Conservation (phyloP, 1,284 basidiomycete species). For the Earliella scabrosa region DNA sequence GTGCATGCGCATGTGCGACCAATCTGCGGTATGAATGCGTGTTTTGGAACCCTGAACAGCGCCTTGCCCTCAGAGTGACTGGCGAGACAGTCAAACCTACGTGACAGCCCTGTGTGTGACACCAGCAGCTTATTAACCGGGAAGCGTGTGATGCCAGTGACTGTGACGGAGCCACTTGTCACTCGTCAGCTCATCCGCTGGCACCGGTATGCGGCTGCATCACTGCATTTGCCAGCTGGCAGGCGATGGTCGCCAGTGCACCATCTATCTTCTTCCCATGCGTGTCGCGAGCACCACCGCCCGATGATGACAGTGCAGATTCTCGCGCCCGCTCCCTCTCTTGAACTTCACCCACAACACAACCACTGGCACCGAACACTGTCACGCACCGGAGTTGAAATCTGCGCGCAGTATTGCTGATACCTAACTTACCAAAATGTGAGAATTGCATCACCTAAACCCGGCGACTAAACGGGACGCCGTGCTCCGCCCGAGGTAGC, state of each 20-base stretch:
- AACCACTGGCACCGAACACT: neutral
- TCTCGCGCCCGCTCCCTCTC: too few species aligned
- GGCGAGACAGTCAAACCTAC: constrained; percentile 5
- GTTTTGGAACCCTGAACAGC: too few species aligned
- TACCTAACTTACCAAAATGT: constrained; percentile 11
- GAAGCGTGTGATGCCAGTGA: neutral
- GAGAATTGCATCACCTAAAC: constrained; percentile 3
- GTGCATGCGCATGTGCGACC: too few species aligned
- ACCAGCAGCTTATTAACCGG: neutral
- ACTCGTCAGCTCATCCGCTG: neutral
- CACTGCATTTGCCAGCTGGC: neutral
- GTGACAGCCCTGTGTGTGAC: constrained; percentile 15
- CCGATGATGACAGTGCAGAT: neutral
- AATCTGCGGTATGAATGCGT: too few species aligned
- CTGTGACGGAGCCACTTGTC: neutral
- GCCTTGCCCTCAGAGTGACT: too few species aligned
- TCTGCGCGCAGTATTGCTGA: constrained; percentile 3
- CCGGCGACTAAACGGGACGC: constrained; percentile 9
- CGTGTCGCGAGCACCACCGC: neutral
- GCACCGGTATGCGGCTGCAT: neutral
- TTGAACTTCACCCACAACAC: neutral
- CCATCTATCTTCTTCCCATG: neutral
- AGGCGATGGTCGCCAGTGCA: neutral
- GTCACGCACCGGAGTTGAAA: neutral
- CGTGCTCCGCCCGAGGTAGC: constrained; percentile 17